These are phyloP conservation scores for Suhomyces sp. DNA, from an alignment of 805 yeast species.

Conservation along the genomic window DNA sequence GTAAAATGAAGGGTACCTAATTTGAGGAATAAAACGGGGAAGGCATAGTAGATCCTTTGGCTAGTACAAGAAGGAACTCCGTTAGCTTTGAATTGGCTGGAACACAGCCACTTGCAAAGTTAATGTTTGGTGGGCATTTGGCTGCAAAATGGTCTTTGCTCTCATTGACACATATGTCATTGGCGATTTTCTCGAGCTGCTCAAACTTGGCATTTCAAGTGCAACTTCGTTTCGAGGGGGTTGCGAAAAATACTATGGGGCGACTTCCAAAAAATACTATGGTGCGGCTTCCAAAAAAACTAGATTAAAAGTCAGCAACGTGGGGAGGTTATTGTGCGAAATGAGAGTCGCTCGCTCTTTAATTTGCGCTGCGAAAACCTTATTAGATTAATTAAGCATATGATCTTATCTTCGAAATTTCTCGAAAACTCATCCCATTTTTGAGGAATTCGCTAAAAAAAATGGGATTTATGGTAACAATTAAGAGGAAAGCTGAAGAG, in stretches of 20 bases:
- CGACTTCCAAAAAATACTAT: not conserved
- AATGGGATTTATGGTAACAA: no score
- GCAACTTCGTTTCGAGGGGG: not conserved
- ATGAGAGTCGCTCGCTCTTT: not conserved
- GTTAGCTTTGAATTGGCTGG: not conserved
- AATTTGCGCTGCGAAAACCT: not conserved
- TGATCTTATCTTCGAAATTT: not conserved
- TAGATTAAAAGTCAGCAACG: not conserved
- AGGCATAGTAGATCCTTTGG: not conserved
- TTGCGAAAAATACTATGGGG: not conserved
- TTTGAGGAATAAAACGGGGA: not conserved
- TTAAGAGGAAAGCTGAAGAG: no score
- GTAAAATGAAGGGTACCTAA: not conserved
- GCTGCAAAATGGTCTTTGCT: not conserved
- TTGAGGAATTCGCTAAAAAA: no score
- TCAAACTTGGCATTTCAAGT: not conserved
- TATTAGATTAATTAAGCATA: not conserved
- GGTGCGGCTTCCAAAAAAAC: not conserved
- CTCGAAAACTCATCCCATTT: not conserved
- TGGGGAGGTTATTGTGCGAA: not conserved
- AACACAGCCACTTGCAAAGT: not conserved
- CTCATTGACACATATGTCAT: not conserved
- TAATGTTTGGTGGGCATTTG: not conserved
- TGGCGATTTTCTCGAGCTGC: not conserved
- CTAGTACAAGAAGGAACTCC: not conserved